Evolutionary conservation across 2,329 filamentous ascomycete species (phyloP).

Genomic region (Arthrobotrys sphaeroides): DNA sequence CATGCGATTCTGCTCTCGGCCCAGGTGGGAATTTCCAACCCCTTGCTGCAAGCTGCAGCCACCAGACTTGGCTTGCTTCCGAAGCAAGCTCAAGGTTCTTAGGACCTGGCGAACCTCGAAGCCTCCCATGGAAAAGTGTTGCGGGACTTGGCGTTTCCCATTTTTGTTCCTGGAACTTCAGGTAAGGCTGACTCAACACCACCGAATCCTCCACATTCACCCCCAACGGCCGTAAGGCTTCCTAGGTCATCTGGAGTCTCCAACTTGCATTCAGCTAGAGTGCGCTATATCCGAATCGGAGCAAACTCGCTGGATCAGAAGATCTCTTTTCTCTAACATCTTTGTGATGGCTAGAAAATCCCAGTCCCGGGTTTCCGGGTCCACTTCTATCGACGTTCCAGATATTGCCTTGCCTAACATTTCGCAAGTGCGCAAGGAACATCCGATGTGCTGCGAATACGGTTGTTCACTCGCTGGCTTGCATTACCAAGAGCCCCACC

Average conservation of each 20-base stretch:
- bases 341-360: slow-evolving; percentile 12
- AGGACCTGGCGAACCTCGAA: background rate
- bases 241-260: slow-evolving; percentile 6
- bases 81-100: slow-evolving; percentile 4
- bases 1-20: slow-evolving; percentile 32
- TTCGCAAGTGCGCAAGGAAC: slow-evolving; percentile 13
- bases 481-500: slow-evolving; percentile 20
- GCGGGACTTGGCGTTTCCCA: slow-evolving; percentile 32
- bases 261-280: slow-evolving; percentile 37
- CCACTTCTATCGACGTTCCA: slow-evolving; percentile 5
- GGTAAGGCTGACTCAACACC: slow-evolving; percentile 54
- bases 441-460: slow-evolving; percentile 38
- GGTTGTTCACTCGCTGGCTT: slow-evolving; percentile 19
- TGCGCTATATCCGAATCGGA: slow-evolving; percentile 43
- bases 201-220: slow-evolving; percentile 1
- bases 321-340: no score
- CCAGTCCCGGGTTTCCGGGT: slow-evolving; percentile 42
- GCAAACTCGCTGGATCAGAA: slow-evolving; percentile 19
- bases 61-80: slow-evolving; percentile 37
- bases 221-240: slow-evolving; percentile 29
- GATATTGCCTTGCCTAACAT: slow-evolving; percentile 15
- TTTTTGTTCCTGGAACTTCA: slow-evolving; percentile 37
- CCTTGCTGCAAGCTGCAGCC: slow-evolving; percentile 29
- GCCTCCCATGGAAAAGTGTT: slow-evolving; percentile 31
- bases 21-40: slow-evolving; percentile 1